phyloP scores from a whole-genome alignment of 2,329 filamentous ascomycete species.

The Ceratocystis cubensis region DNA sequence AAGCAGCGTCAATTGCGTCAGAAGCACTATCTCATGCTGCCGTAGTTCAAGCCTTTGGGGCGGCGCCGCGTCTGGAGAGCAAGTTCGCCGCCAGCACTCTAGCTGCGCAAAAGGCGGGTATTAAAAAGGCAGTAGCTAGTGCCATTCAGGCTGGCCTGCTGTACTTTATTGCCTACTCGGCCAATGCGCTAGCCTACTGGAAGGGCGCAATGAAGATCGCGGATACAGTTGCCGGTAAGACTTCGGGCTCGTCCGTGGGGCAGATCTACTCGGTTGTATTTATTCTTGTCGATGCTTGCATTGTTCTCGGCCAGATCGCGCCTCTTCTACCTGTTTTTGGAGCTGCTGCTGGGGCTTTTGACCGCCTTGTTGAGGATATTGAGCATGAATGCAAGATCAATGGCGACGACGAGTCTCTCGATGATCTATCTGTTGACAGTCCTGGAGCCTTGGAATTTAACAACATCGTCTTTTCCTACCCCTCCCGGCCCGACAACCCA shows the following conservation, averaged over 20 bases:
- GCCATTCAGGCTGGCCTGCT: constrained; percentile 48
- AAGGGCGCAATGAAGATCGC: constrained; percentile 46
- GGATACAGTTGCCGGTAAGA: constrained; percentile 29
- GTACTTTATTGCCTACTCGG: constrained; percentile 56
- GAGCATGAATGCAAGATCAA: constrained; percentile 38
- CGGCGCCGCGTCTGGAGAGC: constrained; percentile 44
- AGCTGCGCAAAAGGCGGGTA: constrained; percentile 38
- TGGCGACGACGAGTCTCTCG: constrained; percentile 26
- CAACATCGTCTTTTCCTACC: constrained; percentile 35
- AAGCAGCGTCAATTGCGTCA: constrained; percentile 49
- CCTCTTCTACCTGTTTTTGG: constrained; percentile 51
- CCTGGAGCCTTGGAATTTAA: constrained; percentile 35
- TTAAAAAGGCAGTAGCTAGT: constrained; percentile 45
- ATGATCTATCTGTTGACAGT: constrained; percentile 7
- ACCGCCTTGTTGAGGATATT: constrained; percentile 47
- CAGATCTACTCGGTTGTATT: constrained; percentile 53
- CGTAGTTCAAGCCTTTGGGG: constrained; percentile 52
- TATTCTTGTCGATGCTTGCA: constrained; percentile 49
- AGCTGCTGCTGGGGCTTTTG: constrained; percentile 44
- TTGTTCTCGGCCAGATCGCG: constrained; percentile 50
- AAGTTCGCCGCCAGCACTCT: constrained; percentile 44
- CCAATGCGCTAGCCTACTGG: constrained; percentile 57
- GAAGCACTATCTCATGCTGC: constrained; percentile 48
- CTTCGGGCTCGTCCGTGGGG: constrained; percentile 31
- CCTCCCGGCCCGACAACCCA: constrained; percentile 32